Percentiles rank a stretch among this genome's conserved stretches.
These are phyloP conservation scores for Russula lepida DNA, from an alignment of 768 basidiomycete species.

Conservation along the genomic window DNA sequence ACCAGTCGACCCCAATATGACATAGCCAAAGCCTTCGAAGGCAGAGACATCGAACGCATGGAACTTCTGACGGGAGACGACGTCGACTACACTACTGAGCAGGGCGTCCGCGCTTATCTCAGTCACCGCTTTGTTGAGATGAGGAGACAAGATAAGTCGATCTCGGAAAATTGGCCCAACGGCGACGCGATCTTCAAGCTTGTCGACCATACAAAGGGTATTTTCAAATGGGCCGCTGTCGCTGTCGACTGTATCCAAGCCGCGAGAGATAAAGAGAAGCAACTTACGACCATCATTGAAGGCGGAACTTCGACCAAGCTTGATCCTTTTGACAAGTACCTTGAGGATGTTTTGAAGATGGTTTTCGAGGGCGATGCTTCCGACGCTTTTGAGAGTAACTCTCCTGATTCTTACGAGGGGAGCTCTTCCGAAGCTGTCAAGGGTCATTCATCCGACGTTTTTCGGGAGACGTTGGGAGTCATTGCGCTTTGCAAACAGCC, in stretches of 20 bases:
- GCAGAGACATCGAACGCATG: not conserved
- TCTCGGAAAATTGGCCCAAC: conserved; percentile 6
- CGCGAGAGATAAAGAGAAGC: not conserved
- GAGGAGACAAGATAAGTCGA: conserved; percentile 1
- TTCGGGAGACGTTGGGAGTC: conserved; percentile 2
- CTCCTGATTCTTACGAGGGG: not conserved
- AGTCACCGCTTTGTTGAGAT: conserved; percentile 9
- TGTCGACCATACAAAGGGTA: not conserved
- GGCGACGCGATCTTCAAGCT: conserved; percentile 1
- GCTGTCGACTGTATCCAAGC: conserved; percentile 6
- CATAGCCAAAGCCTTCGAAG: conserved; percentile 5
- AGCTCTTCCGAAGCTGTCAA: not conserved
- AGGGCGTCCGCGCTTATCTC: conserved; percentile 7
- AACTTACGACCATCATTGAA: not conserved
- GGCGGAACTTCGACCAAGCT: conserved; percentile 4
- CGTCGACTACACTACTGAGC: not conserved
- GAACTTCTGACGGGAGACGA: conserved; percentile 9
- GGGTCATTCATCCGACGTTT: not conserved
- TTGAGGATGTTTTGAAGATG: not conserved
- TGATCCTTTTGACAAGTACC: conserved; percentile 1
- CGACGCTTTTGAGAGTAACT: not conserved
- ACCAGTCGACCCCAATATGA: conserved; percentile 10
- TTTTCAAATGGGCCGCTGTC: conserved; percentile 12
- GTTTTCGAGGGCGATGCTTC: not conserved
- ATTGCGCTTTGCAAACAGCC: conserved; percentile 12